phyloP scores from a whole-genome alignment of 164 flowering plant genomes.

The Tetracentron sinense region DNA sequence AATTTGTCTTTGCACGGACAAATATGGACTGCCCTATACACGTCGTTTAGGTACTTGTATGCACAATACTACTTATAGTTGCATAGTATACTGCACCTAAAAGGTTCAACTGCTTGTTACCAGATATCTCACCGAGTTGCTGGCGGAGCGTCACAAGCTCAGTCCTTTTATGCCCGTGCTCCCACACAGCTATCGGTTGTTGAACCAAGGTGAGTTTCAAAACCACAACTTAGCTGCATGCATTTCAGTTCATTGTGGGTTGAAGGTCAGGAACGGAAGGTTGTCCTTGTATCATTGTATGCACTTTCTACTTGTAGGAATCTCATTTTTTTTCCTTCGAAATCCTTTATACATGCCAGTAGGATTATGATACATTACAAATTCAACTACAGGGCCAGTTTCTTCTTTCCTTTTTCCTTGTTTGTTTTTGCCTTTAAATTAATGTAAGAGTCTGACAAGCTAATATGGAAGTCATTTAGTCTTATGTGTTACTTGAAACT shows the following conservation, averaged over 20 bases:
- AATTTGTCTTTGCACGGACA: not conserved
- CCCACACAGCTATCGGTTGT: conserved; percentile 60
- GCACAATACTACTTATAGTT: not conserved
- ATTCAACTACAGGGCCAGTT: too few relatives aligned
- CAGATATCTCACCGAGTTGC: conserved; percentile 82
- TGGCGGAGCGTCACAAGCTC: conserved; percentile 79
- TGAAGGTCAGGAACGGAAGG: not conserved
- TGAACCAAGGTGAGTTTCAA: conserved; percentile 76
- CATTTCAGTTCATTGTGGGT: not conserved
- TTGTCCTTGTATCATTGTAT: not conserved
- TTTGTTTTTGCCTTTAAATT: too few relatives aligned
- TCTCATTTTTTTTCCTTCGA: not conserved
- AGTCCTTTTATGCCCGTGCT: conserved; percentile 81
- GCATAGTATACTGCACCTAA: not conserved
- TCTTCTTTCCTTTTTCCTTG: not conserved
- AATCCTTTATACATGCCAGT: not conserved
- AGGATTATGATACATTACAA: too few relatives aligned
- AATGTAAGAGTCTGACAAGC: too few relatives aligned
- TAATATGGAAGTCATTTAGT: too few relatives aligned
- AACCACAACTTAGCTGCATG: not conserved
- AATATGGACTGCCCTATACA: not conserved
- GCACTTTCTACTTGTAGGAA: not conserved
- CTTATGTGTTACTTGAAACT: not conserved
- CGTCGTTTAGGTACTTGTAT: too few relatives aligned
- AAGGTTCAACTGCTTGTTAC: conserved; percentile 7